These are phyloP conservation scores for Elongisporangium senticosum DNA, from an alignment of 352 stramenopile genomes.

Conservation along the genomic window DNA sequence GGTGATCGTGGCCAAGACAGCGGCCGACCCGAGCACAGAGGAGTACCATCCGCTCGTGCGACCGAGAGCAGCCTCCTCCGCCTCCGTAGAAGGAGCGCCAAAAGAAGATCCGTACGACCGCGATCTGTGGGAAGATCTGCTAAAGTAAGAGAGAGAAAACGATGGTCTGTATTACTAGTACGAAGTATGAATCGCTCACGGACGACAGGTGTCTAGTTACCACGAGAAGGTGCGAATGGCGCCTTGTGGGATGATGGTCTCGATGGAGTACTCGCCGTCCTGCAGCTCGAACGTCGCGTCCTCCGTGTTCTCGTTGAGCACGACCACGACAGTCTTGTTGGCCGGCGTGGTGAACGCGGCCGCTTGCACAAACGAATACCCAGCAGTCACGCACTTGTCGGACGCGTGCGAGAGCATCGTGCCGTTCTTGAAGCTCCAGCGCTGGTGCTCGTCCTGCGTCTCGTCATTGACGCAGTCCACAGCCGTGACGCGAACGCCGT, in stretches of 20 bases:
- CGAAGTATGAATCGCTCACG: background rate
- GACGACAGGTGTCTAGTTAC: slow-evolving; percentile 11
- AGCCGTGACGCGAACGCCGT: slow-evolving; percentile 45
- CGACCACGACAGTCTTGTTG: slow-evolving; percentile 70
- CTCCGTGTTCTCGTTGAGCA: slow-evolving; percentile 84
- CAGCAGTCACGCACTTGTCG: slow-evolving; percentile 72
- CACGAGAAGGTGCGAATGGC: slow-evolving; percentile 75
- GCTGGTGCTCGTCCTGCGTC: slow-evolving; percentile 28
- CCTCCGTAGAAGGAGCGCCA: background rate
- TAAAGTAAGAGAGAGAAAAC: slow-evolving; percentile 21
- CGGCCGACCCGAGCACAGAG: slow-evolving; percentile 16
- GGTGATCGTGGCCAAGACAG: slow-evolving; percentile 33
- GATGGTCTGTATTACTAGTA: slow-evolving; percentile 3
- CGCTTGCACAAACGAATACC: slow-evolving; percentile 71
- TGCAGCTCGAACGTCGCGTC: slow-evolving; percentile 58
- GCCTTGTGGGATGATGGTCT: slow-evolving; percentile 44
- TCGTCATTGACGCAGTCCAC: slow-evolving; percentile 39
- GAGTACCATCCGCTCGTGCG: slow-evolving; percentile 40
- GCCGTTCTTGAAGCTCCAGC: slow-evolving; percentile 59
- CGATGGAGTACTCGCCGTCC: slow-evolving; percentile 31
- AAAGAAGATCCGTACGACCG: slow-evolving; percentile 51
- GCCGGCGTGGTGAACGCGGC: slow-evolving; percentile 65
- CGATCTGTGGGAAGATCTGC: slow-evolving; percentile 65
- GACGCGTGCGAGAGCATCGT: slow-evolving; percentile 42
- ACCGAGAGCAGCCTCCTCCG: slow-evolving; percentile 1